Base-by-base conservation (phyloP, 495 filamentous ascomycete genomes). In the Penicillium coprophilum region DNA sequence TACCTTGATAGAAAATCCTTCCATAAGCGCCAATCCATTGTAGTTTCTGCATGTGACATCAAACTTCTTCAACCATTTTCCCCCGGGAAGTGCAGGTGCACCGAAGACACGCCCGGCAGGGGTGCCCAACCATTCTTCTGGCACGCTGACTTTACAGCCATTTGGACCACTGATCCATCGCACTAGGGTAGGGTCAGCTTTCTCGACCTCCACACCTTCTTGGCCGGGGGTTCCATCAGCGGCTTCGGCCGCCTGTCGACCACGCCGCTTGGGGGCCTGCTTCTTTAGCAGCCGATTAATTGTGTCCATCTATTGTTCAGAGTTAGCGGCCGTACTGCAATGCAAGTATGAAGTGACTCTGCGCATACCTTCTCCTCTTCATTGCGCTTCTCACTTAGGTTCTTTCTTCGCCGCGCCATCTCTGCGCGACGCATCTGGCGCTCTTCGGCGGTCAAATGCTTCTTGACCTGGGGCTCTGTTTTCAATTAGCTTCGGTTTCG, bases 201-300 rank as follows among this genome's bases (percentile, higher is more conserved):
- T 85, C 57, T 81, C 80, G 19, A 65, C 51, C 55, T 77, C 80
- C 12, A 77, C 80, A 15, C 76, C 75, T 4, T 84, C 84, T 38
- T 80, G 82, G 15, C 86, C 87, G 39, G 71, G 73, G 15, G 74
- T 80, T 28, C 69, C 64, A 46, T 79, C 75, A 49, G 72, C 71
- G 8, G 71, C 76, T 34, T 84, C 80, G 6, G 69, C 77, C 10
- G 76, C 77, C 8, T 8, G 74, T 56, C 74, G 78, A 45, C 80
- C 84, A 41, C 80, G 87, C 59, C 80, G 87, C 72, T 97, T 97
- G 20, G 93, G 92, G 5, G 91, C 89, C 74, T 97, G 95, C 65
- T 96, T 96, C 71, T 92, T 91, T 50, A 97, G 85, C 27, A 98
- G 85, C 50, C 93, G 90, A 73, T 97, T 97, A 79, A 98, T 97